phyloP scores from a whole-genome alignment of 257 asterid species.

The Fraxinus cuspidata region DNA sequence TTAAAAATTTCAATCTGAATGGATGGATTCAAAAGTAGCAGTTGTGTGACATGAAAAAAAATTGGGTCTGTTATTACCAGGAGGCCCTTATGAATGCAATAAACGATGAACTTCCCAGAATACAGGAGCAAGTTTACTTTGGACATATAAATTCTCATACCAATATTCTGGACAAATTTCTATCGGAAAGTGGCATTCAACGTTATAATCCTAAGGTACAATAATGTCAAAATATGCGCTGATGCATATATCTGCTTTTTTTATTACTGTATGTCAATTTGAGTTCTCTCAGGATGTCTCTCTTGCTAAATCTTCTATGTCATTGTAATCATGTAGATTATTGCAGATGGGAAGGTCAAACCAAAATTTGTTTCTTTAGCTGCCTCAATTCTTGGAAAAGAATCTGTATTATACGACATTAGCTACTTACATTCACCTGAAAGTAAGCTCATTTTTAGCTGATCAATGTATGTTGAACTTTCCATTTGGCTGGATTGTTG shows the following conservation, averaged over 20 bases:
- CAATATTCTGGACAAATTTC: slow-evolving; percentile 79
- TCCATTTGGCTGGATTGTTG: slow-evolving; percentile 29
- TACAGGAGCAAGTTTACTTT: slow-evolving; percentile 97
- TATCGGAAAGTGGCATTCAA: slow-evolving; percentile 83
- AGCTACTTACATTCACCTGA: slow-evolving; percentile 78
- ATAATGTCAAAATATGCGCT: slow-evolving; percentile 21
- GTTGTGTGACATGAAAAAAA: slow-evolving; percentile 15
- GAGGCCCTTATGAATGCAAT: slow-evolving; percentile 88
- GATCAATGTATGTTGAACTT: slow-evolving; percentile 23
- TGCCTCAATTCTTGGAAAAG: slow-evolving; percentile 58
- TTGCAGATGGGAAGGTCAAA: slow-evolving; percentile 83
- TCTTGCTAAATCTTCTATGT: slow-evolving; percentile 30
- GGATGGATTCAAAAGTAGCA: neutral
- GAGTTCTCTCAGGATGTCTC: slow-evolving; percentile 21
- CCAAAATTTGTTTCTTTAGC: slow-evolving; percentile 75
- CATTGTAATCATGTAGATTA: slow-evolving; percentile 59
- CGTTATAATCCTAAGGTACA: slow-evolving; percentile 93
- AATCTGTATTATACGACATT: slow-evolving; percentile 62
- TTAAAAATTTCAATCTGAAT: slow-evolving; percentile 14
- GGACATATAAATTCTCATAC: slow-evolving; percentile 88
- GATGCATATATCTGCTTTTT: slow-evolving; percentile 1
- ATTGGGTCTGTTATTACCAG: slow-evolving; percentile 51
- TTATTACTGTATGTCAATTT: neutral
- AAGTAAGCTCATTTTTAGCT: slow-evolving; percentile 57
- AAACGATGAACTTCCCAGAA: slow-evolving; percentile 94